These are phyloP conservation scores for Termitomyces eurrhizus DNA, from an alignment of 768 basidiomycete species.

Conservation along the genomic window DNA sequence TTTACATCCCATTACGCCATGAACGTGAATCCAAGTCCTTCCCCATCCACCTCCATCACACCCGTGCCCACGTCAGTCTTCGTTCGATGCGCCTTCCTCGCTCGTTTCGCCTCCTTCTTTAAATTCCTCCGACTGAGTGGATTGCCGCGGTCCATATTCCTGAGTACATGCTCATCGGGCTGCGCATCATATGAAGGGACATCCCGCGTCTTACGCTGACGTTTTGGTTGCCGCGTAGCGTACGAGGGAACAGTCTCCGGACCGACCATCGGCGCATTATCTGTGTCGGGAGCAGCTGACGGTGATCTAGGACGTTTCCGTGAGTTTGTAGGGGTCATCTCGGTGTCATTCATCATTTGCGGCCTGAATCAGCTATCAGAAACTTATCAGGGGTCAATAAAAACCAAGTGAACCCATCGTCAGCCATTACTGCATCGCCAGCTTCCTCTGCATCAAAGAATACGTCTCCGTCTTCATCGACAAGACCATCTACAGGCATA, in stretches of 20 bases:
- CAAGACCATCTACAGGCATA: constrained; percentile 41
- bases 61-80: constrained; percentile 17
- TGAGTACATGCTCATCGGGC: constrained; percentile 41
- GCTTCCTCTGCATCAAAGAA: constrained; percentile 41
- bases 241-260: constrained; percentile 18
- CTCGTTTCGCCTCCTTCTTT: constrained; percentile 63
- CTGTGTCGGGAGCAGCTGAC: constrained; percentile 17
- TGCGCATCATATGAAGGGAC: constrained; percentile 49
- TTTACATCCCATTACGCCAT: constrained; percentile 25
- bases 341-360: constrained; percentile 33
- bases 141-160: constrained; percentile 49
- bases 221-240: constrained; percentile 49
- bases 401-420: constrained; percentile 30
- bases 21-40: constrained; percentile 43
- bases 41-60: constrained; percentile 47
- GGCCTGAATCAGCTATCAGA: constrained; percentile 15
- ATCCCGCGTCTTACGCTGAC: constrained; percentile 54
- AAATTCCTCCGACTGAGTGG: constrained; percentile 52
- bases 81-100: constrained; percentile 46
- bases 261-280: constrained; percentile 11
- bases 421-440: constrained; percentile 30
- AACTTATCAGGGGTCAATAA: background rate
- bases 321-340: constrained; percentile 25
- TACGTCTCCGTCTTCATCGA: constrained; percentile 39
- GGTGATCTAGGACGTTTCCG: constrained; percentile 38